Evolutionary conservation across 2,329 filamentous ascomycete genomes (phyloP).

Genomic region (Fusarium papillatum): DNA sequence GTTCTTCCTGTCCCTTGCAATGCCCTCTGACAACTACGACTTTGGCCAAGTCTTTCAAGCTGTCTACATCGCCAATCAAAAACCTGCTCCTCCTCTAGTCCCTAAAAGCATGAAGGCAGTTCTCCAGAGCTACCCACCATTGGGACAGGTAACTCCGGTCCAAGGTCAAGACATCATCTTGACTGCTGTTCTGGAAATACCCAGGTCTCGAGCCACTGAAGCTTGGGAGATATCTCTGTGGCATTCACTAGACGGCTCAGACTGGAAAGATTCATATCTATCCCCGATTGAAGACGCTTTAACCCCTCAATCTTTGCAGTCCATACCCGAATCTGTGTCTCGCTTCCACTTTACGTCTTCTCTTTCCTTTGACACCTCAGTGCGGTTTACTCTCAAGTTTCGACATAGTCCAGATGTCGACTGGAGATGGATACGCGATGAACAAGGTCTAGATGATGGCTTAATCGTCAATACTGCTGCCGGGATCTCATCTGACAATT

Average conservation of each 20-base stretch:
- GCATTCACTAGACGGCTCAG: slow-evolving; percentile 71
- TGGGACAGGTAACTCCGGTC: slow-evolving; percentile 81
- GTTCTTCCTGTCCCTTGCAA: slow-evolving; percentile 26
- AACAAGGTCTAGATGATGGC: slow-evolving; percentile 74
- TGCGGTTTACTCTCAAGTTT: slow-evolving; percentile 81
- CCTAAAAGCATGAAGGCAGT: slow-evolving; percentile 51
- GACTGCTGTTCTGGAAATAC: slow-evolving; percentile 78
- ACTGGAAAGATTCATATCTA: slow-evolving; percentile 67
- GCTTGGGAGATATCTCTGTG: slow-evolving; percentile 83
- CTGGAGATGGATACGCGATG: slow-evolving; percentile 81
- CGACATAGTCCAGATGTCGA: slow-evolving; percentile 62
- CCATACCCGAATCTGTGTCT: slow-evolving; percentile 33
- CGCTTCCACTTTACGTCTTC: slow-evolving; percentile 68
- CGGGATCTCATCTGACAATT: slow-evolving; percentile 51
- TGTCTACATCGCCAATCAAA: slow-evolving; percentile 55
- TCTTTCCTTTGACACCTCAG: slow-evolving; percentile 60
- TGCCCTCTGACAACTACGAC: slow-evolving; percentile 48
- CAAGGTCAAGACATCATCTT: slow-evolving; percentile 66
- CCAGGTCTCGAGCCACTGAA: slow-evolving; percentile 64
- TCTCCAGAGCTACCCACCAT: slow-evolving; percentile 73
- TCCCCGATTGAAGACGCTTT: slow-evolving; percentile 37
- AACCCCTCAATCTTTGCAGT: slow-evolving; percentile 66
- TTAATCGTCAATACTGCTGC: slow-evolving; percentile 63
- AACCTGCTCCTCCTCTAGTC: slow-evolving; percentile 43
- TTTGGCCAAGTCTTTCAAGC: slow-evolving; percentile 54